A percentile compares a stretch with the other conserved stretches of the same genome.
Conservation (phyloP, 257 asterid species). For the Solanum tarijense region DNA sequence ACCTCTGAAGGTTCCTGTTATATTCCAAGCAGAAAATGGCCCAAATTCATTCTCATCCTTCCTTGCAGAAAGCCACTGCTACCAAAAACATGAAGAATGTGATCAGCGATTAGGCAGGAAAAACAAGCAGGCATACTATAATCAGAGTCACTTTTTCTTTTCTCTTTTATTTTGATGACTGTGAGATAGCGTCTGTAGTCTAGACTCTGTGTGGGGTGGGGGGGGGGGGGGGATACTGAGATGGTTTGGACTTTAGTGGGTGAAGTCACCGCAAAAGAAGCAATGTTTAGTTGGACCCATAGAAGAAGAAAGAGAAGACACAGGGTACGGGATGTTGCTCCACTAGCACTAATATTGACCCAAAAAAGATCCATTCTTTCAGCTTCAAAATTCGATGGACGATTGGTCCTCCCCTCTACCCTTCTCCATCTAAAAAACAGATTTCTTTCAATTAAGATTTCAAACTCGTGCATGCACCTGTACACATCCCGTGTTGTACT, state of each 20-base stretch:
- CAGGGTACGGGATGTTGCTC: not conserved
- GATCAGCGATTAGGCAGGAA: not conserved
- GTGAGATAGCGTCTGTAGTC: not conserved
- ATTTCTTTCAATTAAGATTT: not conserved
- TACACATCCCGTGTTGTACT: not conserved
- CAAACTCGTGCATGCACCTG: not conserved
- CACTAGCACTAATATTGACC: not conserved
- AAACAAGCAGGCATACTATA: not conserved
- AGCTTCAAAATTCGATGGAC: not conserved
- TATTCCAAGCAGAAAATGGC: conserved; percentile 88
- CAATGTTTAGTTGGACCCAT: not conserved
- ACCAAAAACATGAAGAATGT: conserved; percentile 12
- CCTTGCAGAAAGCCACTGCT: conserved; percentile 78
- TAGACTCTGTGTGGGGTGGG: not conserved
- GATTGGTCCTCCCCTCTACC: not conserved
- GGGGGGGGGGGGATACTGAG: not conserved
- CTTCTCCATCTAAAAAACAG: not conserved
- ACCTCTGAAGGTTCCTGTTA: conserved; percentile 97
- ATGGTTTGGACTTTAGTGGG: not conserved
- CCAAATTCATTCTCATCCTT: conserved; percentile 75
- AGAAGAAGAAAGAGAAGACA: not conserved
- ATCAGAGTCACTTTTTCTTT: not conserved
- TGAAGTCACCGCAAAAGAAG: not conserved
- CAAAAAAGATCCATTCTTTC: not conserved
- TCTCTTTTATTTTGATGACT: not conserved